Conservation (phyloP, 805 yeast genomes). For the Metschnikowia colocasiae region DNA sequence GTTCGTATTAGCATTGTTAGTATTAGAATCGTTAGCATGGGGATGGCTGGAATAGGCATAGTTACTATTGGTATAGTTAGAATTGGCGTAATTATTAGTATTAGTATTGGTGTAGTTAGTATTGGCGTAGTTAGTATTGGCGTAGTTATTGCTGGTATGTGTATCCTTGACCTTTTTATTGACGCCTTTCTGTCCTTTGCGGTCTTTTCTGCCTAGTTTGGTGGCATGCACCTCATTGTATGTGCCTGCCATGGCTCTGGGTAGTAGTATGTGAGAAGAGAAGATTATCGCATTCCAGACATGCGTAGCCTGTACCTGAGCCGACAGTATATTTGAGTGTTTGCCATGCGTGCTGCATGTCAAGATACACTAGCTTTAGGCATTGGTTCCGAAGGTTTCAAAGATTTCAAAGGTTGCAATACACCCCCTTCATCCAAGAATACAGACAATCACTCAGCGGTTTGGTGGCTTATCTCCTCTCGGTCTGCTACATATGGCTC, state of each 20-base stretch:
- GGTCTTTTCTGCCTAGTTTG: constrained; percentile 6
- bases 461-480: not conserved
- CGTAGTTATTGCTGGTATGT: not conserved
- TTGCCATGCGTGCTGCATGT: not conserved
- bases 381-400: not conserved
- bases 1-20: not conserved
- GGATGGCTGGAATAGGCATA: not conserved
- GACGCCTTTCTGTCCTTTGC: constrained; percentile 6
- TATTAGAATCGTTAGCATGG: not conserved
- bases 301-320: constrained; percentile 4
- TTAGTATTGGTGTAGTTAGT: not conserved
- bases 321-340: not conserved
- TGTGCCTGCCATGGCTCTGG: constrained; percentile 12
- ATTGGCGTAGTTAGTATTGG: not conserved
- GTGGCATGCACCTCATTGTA: constrained; percentile 27
- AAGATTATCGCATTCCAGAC: not conserved
- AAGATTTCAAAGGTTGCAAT: not conserved
- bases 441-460: not conserved
- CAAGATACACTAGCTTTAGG: not conserved
- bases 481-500: not conserved
- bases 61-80: not conserved
- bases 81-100: not conserved
- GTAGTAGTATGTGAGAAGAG: not conserved
- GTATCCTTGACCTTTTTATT: not conserved
- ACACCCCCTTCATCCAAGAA: too few relatives aligned